A percentile compares a stretch with the other conserved stretches of the same genome.
phyloP scores from a whole-genome alignment of 768 basidiomycete genomes.

The Tephrocybe sp. region DNA sequence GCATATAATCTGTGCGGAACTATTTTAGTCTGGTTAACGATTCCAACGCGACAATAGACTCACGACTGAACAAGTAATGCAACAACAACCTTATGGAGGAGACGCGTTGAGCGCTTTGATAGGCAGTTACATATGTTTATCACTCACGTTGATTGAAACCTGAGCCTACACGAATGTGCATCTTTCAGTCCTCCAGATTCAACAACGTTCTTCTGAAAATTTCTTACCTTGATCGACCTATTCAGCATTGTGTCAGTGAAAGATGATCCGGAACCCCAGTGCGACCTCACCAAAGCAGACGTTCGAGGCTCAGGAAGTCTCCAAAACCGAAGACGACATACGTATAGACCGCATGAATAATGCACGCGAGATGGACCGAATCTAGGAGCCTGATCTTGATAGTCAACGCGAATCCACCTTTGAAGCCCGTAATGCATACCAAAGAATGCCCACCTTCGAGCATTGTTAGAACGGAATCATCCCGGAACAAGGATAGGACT shows the following conservation, averaged over 20 bases:
- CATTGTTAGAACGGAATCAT: not conserved
- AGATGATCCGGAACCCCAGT: not conserved
- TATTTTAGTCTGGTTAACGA: not conserved
- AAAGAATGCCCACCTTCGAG: conserved; percentile 33
- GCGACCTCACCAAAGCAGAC: conserved; percentile 10
- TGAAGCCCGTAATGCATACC: conserved; percentile 21
- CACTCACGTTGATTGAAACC: conserved; percentile 40
- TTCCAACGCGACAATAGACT: conserved; percentile 13
- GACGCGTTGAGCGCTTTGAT: not conserved
- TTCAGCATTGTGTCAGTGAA: not conserved
- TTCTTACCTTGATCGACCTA: conserved; percentile 26
- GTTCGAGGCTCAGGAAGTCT: conserved; percentile 14
- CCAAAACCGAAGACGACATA: conserved; percentile 27
- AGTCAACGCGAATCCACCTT: not conserved
- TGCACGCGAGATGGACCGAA: conserved; percentile 26
- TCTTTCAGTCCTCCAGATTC: not conserved
- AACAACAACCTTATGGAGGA: conserved; percentile 33
- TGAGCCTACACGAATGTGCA: conserved; percentile 31
- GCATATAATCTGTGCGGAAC: conserved; percentile 37
- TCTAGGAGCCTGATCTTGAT: conserved; percentile 24
- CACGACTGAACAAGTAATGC: conserved; percentile 45
- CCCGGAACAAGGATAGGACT: conserved; percentile 13
- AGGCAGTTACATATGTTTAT: not conserved
- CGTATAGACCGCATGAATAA: conserved; percentile 26
- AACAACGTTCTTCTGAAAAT: not conserved